Evolutionary conservation across 495 filamentous ascomycete genomes (phyloP).

Genomic region (Podospora appendiculata): DNA sequence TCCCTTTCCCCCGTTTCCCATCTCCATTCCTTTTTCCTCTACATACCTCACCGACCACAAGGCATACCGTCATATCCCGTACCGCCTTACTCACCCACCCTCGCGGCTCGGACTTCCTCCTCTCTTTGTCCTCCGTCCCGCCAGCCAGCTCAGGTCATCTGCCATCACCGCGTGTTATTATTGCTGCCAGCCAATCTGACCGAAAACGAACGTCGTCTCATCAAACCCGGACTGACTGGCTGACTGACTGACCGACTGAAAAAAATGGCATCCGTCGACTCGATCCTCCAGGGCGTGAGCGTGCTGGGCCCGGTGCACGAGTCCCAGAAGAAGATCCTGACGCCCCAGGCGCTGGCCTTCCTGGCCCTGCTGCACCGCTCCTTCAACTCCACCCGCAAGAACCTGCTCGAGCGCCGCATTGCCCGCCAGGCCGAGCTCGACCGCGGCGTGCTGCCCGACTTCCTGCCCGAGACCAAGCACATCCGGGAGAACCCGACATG

Average conservation of each 20-base stretch:
- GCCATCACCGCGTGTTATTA: no score
- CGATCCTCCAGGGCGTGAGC: conserved; percentile 78
- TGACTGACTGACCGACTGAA: background rate
- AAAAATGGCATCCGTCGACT: conserved; percentile 61
- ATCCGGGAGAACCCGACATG: conserved; percentile 92
- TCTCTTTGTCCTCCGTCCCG: background rate
- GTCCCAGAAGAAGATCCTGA: conserved; percentile 82
- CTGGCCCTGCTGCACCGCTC: conserved; percentile 88
- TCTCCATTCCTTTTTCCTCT: background rate
- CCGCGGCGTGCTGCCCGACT: conserved; percentile 84
- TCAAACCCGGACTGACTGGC: background rate
- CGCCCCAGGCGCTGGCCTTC: conserved; percentile 84
- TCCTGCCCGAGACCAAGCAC: conserved; percentile 91
- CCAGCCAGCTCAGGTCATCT: no score
- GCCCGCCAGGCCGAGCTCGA: conserved; percentile 92
- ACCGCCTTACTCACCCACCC: background rate
- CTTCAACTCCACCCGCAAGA: conserved; percentile 87
- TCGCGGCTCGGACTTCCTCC: background rate
- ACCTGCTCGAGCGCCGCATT: conserved; percentile 77
- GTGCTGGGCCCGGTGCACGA: conserved; percentile 73
- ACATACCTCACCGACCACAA: background rate
- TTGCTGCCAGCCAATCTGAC: no score
- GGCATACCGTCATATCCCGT: no score
- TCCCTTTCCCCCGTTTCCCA: background rate
- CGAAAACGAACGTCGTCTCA: no score